A percentile compares a stretch with the other conserved stretches of the same genome.
These are phyloP conservation scores for Barnettozyma salicaria DNA, from an alignment of 805 yeast genomes.

Conservation along the genomic window DNA sequence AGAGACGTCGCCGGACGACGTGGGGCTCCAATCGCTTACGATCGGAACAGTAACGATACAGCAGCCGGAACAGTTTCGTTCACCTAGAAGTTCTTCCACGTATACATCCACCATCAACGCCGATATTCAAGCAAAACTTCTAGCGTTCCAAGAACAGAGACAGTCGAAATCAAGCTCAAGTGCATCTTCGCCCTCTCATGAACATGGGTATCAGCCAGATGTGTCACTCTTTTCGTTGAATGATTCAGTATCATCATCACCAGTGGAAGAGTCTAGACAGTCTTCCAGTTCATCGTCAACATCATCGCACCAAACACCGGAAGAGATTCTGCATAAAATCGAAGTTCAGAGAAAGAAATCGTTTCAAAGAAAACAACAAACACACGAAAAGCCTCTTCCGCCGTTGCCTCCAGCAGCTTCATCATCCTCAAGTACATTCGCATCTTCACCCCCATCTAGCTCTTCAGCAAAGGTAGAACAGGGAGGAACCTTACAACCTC, in stretches of 20 bases:
- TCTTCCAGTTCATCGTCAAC: conserved; percentile 18
- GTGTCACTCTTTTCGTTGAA: background rate
- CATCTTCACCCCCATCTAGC: conserved; percentile 1
- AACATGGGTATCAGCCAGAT: conserved; percentile 6
- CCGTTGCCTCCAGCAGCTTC: conserved; percentile 31
- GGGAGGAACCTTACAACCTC: conserved; percentile 5
- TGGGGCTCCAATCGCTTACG: conserved; percentile 3
- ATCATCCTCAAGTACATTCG: background rate
- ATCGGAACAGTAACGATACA: background rate
- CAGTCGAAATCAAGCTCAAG: conserved; percentile 35
- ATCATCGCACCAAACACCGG: conserved; percentile 5
- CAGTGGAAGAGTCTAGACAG: background rate
- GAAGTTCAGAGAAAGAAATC: conserved; percentile 21
- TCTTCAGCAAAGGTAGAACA: conserved; percentile 1
- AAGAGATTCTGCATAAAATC: conserved; percentile 14
- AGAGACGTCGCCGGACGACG: conserved; percentile 6
- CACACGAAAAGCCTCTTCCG: conserved; percentile 34
- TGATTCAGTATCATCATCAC: background rate
- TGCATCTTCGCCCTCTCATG: conserved; percentile 14
- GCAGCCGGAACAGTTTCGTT: conserved; percentile 5
- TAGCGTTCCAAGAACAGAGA: conserved; percentile 84
- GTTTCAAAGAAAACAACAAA: conserved; percentile 12
- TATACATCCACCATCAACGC: conserved; percentile 47
- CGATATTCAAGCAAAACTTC: conserved; percentile 78
- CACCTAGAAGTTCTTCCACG: conserved; percentile 23